These are phyloP conservation scores for Castanea crenata DNA, from an alignment of 306 rosid genomes.

Conservation along the genomic window DNA sequence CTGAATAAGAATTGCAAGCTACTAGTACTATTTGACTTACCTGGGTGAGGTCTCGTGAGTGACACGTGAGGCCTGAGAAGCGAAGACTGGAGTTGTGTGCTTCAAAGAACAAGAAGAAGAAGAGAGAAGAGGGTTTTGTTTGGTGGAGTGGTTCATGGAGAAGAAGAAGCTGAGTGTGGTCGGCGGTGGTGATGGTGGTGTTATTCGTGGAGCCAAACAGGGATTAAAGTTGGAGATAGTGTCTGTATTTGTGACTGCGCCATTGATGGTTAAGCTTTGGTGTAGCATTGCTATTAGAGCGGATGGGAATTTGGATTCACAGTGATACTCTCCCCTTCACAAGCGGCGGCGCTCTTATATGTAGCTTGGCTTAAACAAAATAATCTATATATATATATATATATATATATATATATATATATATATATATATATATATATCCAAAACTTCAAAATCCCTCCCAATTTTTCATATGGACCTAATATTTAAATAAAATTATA, in stretches of 20 bases:
- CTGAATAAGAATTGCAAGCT: too few species aligned
- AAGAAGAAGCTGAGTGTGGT: not conserved
- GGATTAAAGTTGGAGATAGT: slow-evolving; percentile 10
- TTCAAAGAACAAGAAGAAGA: not conserved
- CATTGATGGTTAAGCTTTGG: not conserved
- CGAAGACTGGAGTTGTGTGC: slow-evolving; percentile 13
- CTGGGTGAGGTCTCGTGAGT: not conserved
- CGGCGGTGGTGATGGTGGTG: not conserved
- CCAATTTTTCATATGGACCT: too few species aligned
- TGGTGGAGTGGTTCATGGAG: slow-evolving; percentile 15
- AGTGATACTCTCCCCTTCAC: not conserved
- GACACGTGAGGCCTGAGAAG: slow-evolving; percentile 18
- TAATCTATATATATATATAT: too few species aligned
- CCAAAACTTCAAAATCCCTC: too few species aligned
- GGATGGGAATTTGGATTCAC: not conserved
- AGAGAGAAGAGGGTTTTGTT: not conserved
- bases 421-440: too few species aligned
- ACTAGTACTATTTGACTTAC: not conserved
- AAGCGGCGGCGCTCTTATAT: too few species aligned
- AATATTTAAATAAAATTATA: too few species aligned
- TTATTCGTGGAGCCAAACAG: not conserved
- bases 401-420: too few species aligned
- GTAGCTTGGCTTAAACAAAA: too few species aligned
- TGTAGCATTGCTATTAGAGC: slow-evolving; percentile 4
- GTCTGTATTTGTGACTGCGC: not conserved